Conservation (phyloP, 805 yeast genomes). For the Metschnikowia hibisci region DNA sequence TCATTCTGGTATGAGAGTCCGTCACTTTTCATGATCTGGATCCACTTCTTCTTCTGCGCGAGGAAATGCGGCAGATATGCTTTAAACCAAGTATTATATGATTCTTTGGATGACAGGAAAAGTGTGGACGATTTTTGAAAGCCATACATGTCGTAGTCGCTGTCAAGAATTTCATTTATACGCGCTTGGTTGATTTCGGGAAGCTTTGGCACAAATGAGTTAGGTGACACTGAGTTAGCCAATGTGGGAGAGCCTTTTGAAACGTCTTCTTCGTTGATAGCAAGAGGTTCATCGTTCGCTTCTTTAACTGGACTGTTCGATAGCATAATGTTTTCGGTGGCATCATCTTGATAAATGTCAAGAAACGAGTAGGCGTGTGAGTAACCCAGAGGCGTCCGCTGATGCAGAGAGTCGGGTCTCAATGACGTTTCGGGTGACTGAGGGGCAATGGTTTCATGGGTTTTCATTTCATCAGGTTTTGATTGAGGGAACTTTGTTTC, state of each 20-base stretch:
- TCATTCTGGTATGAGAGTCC: conserved; percentile 49
- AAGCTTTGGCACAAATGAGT: background rate
- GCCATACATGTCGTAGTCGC: conserved; percentile 69
- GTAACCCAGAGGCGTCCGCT: conserved; percentile 28
- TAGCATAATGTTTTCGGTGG: conserved; percentile 37
- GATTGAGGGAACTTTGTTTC: no score
- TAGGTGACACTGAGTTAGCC: background rate
- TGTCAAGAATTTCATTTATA: conserved; percentile 3
- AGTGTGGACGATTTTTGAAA: conserved; percentile 64
- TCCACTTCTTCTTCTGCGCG: conserved; percentile 78
- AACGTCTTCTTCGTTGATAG: background rate
- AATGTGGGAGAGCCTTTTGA: background rate
- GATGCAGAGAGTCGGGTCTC: conserved; percentile 16
- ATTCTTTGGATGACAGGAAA: conserved; percentile 41
- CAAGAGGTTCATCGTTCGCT: background rate
- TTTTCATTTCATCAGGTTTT: no score
- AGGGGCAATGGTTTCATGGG: no score
- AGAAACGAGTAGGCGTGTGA: conserved; percentile 37
- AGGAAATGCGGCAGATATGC: conserved; percentile 60
- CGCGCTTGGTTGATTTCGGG: conserved; percentile 5
- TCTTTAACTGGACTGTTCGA: background rate
- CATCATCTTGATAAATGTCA: conserved; percentile 32
- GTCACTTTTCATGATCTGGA: conserved; percentile 53
- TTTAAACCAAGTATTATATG: conserved; percentile 74
- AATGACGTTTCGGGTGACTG: background rate